Base-by-base conservation (phyloP, 1,139 yeast genomes). In the Yamadazyma friedrichii region DNA sequence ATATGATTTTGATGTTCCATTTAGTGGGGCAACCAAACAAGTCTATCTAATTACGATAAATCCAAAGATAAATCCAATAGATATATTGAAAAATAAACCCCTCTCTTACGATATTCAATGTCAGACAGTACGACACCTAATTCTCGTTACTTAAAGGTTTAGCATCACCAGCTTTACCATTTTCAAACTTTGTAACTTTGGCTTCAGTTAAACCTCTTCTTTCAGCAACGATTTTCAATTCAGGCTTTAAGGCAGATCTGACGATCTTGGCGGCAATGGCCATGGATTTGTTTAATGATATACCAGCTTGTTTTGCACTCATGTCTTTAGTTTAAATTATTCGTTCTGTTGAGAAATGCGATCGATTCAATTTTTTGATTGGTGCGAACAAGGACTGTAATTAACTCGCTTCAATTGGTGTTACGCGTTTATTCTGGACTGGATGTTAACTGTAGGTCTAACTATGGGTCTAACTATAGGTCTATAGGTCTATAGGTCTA, bases 181-280 rank as follows among this genome's bases (percentile, higher is more conserved):
- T 78, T 61, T 77, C 83, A 71, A 83, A 78, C 64, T 76, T 78
- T 65, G 86, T 80, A 52, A 76, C 85, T 67, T 80, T 82, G 58
- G 82, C 88, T 60, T 93, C 98, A 52, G 85, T 65, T 55, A 67
- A 48, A 53, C 84, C 85, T 75, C 95, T 87, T 67, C 78, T 76
- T 58, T 84, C 88, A 54, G 84, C 87, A 52, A 74, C 78, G 50
- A 80, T 84, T 66, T 86, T 87, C 65, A 80, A 67, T 59, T 91
- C 96, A 54, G 91, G 84, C 78, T 93, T 93, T 65, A 93, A 80
- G 42, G 97, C 84, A 57, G 78, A 76, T 75, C 98, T 89, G 60
- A 88, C 79, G 49, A 95, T 80, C 65, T 82, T 83, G 63, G 97
- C 96, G 56, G 96, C 88, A 62, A 93, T 79, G 55, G 96, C 81